These are phyloP conservation scores for Camelina neglecta DNA, from an alignment of 345 rosid genomes.

Conservation along the genomic window DNA sequence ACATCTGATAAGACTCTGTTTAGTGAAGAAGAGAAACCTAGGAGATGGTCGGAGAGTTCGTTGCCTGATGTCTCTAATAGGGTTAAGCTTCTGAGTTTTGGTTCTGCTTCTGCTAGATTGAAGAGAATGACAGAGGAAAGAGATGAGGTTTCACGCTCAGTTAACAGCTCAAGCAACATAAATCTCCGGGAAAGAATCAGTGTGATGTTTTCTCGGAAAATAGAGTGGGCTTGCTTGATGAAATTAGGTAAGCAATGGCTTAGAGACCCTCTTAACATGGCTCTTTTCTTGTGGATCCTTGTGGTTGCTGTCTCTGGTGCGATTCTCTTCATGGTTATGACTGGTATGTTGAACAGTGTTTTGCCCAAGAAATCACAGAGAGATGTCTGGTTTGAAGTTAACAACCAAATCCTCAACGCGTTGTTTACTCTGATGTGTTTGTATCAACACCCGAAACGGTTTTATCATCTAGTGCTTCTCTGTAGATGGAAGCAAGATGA, in stretches of 20 bases:
- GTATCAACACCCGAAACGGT: conserved; percentile 88
- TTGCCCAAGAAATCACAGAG: conserved; percentile 71
- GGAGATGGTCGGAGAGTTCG: conserved; percentile 33
- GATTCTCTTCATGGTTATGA: conserved; percentile 89
- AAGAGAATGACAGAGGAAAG: conserved; percentile 63
- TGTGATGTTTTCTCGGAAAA: conserved; percentile 56
- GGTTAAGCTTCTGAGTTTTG: conserved; percentile 52
- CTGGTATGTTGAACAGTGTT: conserved; percentile 77
- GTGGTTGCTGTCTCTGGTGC: conserved; percentile 88
- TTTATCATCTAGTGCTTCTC: conserved; percentile 79
- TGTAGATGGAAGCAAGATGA: conserved; percentile 80
- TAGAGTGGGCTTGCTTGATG: conserved; percentile 62
- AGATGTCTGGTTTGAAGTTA: conserved; percentile 90
- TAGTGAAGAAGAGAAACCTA: conserved; percentile 41
- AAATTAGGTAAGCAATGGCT: conserved; percentile 75
- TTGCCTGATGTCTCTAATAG: conserved; percentile 43
- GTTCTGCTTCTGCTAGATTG: conserved; percentile 67
- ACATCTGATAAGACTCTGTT: conserved; percentile 49
- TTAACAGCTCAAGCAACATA: conserved; percentile 50
- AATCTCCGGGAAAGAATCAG: conserved; percentile 56
- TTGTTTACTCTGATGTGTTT: conserved; percentile 91
- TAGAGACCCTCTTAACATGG: conserved; percentile 78
- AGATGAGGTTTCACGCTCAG: conserved; percentile 68
- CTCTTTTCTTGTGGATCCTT: conserved; percentile 72
- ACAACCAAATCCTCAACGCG: conserved; percentile 93